Evolutionary conservation across 1,284 basidiomycete genomes (phyloP).

Genomic region (Cryptococcus wingfieldii): DNA sequence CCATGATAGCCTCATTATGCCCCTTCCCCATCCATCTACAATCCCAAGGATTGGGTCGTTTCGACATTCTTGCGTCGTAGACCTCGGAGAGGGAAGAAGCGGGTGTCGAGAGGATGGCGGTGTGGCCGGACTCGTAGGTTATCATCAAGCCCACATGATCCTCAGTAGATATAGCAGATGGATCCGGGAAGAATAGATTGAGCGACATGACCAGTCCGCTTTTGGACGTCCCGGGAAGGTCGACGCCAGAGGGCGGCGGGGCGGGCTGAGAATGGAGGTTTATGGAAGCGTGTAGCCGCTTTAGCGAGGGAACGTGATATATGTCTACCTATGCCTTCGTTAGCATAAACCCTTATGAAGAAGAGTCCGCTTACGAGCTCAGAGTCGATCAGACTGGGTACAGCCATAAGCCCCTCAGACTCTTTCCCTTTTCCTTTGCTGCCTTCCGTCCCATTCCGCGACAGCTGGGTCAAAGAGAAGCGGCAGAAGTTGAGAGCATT

Average conservation of each 20-base stretch:
- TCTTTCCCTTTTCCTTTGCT: conserved; percentile 20
- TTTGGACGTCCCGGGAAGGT: conserved; percentile 1
- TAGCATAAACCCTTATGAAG: neutral
- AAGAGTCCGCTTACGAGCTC: conserved; percentile 58
- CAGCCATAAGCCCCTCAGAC: conserved; percentile 59
- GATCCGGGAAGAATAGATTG: conserved; percentile 53
- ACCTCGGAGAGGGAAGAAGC: neutral
- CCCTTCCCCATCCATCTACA: conserved; percentile 62
- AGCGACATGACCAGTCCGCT: conserved; percentile 78
- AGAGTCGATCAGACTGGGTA: conserved; percentile 83
- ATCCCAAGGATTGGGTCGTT: conserved; percentile 54
- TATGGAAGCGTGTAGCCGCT: conserved; percentile 67
- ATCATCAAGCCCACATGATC: conserved; percentile 57
- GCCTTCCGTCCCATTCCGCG: neutral
- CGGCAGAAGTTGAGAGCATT: conserved; percentile 87
- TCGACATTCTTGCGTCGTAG: conserved; percentile 22
- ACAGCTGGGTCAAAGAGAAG: conserved; percentile 57
- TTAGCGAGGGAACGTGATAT: conserved; percentile 62
- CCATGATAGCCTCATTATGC: conserved; percentile 84
- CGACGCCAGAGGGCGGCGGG: conserved; percentile 2
- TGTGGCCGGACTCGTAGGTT: conserved; percentile 76
- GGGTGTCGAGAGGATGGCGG: conserved; percentile 60
- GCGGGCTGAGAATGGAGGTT: conserved; percentile 16
- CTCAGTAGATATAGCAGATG: conserved; percentile 24
- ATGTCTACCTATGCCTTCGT: conserved; percentile 63